Evolutionary conservation across 2,329 filamentous ascomycete species (phyloP), one percentile per base, ranked within the genome.

Genomic region (Hymenoscyphus fraxineus): DNA sequence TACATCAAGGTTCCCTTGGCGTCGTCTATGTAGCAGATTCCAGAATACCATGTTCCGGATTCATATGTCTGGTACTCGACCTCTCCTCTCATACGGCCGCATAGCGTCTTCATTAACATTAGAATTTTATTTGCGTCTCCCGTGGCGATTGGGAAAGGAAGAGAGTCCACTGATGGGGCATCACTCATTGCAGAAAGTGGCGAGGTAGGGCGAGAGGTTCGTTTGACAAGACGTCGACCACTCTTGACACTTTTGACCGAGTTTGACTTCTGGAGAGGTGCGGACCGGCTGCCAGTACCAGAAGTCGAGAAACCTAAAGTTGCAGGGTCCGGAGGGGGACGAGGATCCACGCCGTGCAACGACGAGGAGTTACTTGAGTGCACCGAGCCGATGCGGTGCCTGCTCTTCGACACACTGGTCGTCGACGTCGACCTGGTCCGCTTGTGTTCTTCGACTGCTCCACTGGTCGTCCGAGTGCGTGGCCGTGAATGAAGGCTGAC

Each of bases 21-120:
- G 65, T 92, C 89, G 66, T 93, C 88, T 67, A 95, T 91, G 73
- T 88, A 92, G 73, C 88, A 90, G 67, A 89, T 85, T n/a, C 90
- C 90, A 40, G 81, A 77, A 64, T 83, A 82, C 91, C 91, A 95
- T 0, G 83, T 80, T 16, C 83, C 85, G 31, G 80, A 79, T 15
- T 82, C 80, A 44, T 86, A 85, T 55, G 81, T 81, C 70, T 89
- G 86, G 73, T 91, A 94, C 68, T 91, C 88, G 38, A 93, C 81
- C 69, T 89, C 87, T 63, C 91, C 91, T 71, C 87, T 88, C 91
- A 94, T 95, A 69, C 88, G 85, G 35, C 92, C 91, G 72, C 88
- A 90, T 6, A 92, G 79, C 31, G 84, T 88, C 75, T 88, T 91
- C 90, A 95, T 94, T 65, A 95, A 78, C 71, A 86, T 82, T 62